Percentiles rank a stretch among this genome's conserved stretches.
Evolutionary conservation across 2,329 filamentous ascomycete genomes (phyloP).

Genomic region (Colletotrichum sp.): DNA sequence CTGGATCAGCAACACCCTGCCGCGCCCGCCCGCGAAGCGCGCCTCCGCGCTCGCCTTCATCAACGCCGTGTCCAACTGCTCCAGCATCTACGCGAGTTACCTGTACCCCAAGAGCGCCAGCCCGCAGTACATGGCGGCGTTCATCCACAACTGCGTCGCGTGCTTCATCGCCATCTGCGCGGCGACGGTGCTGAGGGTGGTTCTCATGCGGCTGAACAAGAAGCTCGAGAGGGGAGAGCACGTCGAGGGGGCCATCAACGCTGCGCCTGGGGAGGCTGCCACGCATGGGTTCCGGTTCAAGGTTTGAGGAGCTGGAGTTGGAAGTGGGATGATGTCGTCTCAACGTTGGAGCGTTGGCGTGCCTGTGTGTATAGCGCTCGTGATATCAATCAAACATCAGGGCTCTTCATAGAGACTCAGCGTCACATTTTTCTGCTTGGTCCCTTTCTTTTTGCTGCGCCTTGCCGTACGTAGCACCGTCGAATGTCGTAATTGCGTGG

Average conservation of each 20-base stretch:
- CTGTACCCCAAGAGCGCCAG: constrained; percentile 63
- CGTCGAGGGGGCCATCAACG: constrained; percentile 61
- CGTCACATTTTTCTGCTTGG: background rate
- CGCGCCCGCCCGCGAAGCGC: constrained; percentile 77
- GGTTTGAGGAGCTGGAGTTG: constrained; percentile 40
- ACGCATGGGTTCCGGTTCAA: constrained; percentile 72
- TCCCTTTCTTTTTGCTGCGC: background rate
- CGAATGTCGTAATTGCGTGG: background rate
- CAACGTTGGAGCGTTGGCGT: background rate
- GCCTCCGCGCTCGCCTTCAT: constrained; percentile 74
- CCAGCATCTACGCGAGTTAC: constrained; percentile 69
- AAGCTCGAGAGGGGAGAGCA: constrained; percentile 70
- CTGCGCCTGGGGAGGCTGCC: constrained; percentile 59
- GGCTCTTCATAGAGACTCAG: background rate
- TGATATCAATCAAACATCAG: background rate
- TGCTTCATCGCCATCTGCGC: constrained; percentile 67
- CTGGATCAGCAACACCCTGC: constrained; percentile 78
- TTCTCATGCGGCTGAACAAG: constrained; percentile 70
- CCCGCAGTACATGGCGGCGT: constrained; percentile 58
- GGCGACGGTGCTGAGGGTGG: constrained; percentile 66
- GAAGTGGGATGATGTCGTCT: background rate
- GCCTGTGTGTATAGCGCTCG: background rate
- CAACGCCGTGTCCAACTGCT: constrained; percentile 61
- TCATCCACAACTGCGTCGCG: constrained; percentile 72
- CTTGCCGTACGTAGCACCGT: background rate